phyloP scores from a whole-genome alignment of 78 protist species.

The Guillardia theta region DNA sequence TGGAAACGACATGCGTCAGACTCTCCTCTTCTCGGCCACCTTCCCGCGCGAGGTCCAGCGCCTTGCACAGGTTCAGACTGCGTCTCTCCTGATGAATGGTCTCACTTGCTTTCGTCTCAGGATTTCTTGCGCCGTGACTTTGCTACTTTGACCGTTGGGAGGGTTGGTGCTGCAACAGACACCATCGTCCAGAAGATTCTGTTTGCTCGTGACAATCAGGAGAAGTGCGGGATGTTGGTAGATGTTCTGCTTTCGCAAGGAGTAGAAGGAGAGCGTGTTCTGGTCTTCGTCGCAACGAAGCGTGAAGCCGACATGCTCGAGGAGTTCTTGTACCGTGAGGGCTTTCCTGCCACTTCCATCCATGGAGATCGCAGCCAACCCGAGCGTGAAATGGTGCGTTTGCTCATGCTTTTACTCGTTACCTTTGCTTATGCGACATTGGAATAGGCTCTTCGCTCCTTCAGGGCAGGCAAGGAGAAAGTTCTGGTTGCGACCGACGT shows the following conservation, averaged over 20 bases:
- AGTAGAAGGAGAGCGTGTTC: conserved; percentile 36
- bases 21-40: conserved; percentile 98
- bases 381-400: conserved; percentile 93
- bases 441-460: background rate
- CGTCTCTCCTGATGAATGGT: too few relatives aligned
- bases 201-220: background rate
- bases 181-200: conserved; percentile 80
- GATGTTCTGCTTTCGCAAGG: conserved; percentile 14
- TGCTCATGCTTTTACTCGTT: too few relatives aligned
- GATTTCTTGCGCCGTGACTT: conserved; percentile 48
- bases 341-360: conserved; percentile 70
- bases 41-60: conserved; percentile 95
- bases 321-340: conserved; percentile 66
- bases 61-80: too few relatives aligned
- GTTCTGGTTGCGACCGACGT: conserved; percentile 76
- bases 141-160: conserved; percentile 87
- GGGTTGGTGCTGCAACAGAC: conserved; percentile 92
- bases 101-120: too few relatives aligned
- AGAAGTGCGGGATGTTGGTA: background rate
- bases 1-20: conserved; percentile 72
- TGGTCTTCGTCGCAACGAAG: conserved; percentile 83
- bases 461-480: background rate
- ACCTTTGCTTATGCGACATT: too few relatives aligned
- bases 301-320: conserved; percentile 88
- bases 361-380: conserved; percentile 98